Percentiles rank a stretch among this genome's conserved stretches.
Evolutionary conservation across 2,329 filamentous ascomycete species (phyloP).

Genomic region (Aureobasidium sp.): DNA sequence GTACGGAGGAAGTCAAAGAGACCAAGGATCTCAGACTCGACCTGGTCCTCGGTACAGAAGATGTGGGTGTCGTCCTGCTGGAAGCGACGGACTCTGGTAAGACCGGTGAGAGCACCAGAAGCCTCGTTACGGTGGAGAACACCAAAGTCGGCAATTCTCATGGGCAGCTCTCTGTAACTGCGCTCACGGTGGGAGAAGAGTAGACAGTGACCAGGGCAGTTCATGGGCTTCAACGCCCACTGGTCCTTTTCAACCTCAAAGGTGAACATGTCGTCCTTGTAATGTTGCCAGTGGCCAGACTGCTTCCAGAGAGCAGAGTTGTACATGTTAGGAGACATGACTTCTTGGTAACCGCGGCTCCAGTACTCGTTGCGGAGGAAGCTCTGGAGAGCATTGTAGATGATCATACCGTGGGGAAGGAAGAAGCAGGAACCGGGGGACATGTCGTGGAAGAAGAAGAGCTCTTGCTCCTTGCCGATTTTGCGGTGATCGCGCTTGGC

Average conservation of each 20-base stretch:
- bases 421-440: slow-evolving; percentile 94
- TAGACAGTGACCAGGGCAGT: slow-evolving; percentile 89
- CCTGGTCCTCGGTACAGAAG: slow-evolving; percentile 80
- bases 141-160: slow-evolving; percentile 91
- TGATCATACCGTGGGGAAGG: slow-evolving; percentile 82
- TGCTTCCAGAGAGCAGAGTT: slow-evolving; percentile 89
- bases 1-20: slow-evolving; percentile 79
- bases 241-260: slow-evolving; percentile 74
- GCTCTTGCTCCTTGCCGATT: slow-evolving; percentile 89
- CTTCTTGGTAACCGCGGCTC: slow-evolving; percentile 88
- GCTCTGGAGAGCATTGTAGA: slow-evolving; percentile 79
- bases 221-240: slow-evolving; percentile 92
- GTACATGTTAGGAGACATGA: slow-evolving; percentile 94
- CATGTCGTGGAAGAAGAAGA: slow-evolving; percentile 92
- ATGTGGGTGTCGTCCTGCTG: slow-evolving; percentile 96
- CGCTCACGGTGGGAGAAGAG: slow-evolving; percentile 77
- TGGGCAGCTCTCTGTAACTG: slow-evolving; percentile 82
- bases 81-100: slow-evolving; percentile 89
- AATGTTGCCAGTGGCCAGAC: slow-evolving; percentile 88
- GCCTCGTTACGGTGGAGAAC: slow-evolving; percentile 92
- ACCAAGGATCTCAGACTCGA: slow-evolving; percentile 64
- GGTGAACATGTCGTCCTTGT: slow-evolving; percentile 94
- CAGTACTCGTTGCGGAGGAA: slow-evolving; percentile 84
- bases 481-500: slow-evolving; percentile 92
- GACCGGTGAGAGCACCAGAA: slow-evolving; percentile 78